These are phyloP conservation scores for Globisporangium rhizosaccharum DNA, from an alignment of 352 stramenopile species.

Conservation along the genomic window DNA sequence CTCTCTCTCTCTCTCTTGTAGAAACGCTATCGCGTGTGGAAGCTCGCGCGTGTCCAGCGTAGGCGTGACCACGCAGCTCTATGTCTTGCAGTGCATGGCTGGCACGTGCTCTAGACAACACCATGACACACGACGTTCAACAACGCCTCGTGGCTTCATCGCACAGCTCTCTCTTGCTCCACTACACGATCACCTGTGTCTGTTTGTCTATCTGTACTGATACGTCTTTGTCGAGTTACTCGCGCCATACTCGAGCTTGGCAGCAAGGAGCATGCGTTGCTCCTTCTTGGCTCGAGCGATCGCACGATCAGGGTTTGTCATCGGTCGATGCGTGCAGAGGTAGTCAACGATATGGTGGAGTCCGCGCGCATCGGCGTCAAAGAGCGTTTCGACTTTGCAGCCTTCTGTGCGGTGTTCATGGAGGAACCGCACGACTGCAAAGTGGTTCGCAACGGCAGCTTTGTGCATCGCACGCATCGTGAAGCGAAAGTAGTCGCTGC, in stretches of 20 bases:
- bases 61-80: conserved; percentile 14
- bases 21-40: conserved; percentile 33
- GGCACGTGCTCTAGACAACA: conserved; percentile 20
- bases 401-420: conserved; percentile 6
- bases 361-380: neutral
- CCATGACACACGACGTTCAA: too few relatives aligned
- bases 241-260: neutral
- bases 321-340: neutral
- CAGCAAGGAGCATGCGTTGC: neutral
- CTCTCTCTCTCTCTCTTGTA: neutral
- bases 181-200: neutral
- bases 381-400: conserved; percentile 5
- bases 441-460: neutral
- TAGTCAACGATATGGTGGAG: neutral
- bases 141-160: too few relatives aligned
- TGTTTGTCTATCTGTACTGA: neutral
- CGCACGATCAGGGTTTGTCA: neutral
- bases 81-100: conserved; percentile 15
- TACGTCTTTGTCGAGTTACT: neutral
- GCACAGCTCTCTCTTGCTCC: too few relatives aligned
- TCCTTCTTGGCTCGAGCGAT: neutral
- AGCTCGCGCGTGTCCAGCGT: conserved; percentile 5
- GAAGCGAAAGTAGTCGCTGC: conserved; percentile 1
- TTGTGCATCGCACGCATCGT: conserved; percentile 1
- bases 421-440: conserved; percentile 6